phyloP scores from a whole-genome alignment of 23 red algal species.

The Gracilaria vermiculophylla region DNA sequence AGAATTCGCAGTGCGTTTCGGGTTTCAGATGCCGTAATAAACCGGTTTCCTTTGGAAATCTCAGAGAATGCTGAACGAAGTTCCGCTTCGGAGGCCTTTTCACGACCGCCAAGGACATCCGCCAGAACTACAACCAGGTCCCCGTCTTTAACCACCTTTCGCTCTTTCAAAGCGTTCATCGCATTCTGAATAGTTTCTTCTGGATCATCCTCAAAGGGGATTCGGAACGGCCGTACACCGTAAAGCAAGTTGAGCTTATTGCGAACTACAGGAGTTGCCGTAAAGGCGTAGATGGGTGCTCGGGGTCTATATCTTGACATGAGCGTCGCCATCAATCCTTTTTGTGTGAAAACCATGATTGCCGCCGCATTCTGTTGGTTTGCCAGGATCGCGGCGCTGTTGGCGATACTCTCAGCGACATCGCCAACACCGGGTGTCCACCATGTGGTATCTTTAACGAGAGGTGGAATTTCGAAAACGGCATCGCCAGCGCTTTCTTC shows the following conservation, averaged over 20 bases:
- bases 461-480: conserved; percentile 37
- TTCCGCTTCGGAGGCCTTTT: conserved; percentile 77
- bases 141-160: conserved; percentile 63
- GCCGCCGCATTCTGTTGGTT: conserved; percentile 85
- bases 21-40: conserved; percentile 63
- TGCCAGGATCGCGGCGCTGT: conserved; percentile 74
- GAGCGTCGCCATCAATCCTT: conserved; percentile 91
- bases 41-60: conserved; percentile 62
- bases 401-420: conserved; percentile 81
- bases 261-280: conserved; percentile 75
- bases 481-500: neutral
- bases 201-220: conserved; percentile 88
- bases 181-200: conserved; percentile 91
- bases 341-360: conserved; percentile 96
- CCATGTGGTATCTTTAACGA: conserved; percentile 50
- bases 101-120: conserved; percentile 90
- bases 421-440: conserved; percentile 69
- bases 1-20: conserved; percentile 77
- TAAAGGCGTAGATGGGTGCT: conserved; percentile 93
- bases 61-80: conserved; percentile 69
- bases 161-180: conserved; percentile 75
- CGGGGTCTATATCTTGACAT: conserved; percentile 80
- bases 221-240: conserved; percentile 93
- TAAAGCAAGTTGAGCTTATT: conserved; percentile 94
- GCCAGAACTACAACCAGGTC: conserved; percentile 90